Conservation (phyloP, 306 rosid genomes). For the Mimosa bimucronata region DNA sequence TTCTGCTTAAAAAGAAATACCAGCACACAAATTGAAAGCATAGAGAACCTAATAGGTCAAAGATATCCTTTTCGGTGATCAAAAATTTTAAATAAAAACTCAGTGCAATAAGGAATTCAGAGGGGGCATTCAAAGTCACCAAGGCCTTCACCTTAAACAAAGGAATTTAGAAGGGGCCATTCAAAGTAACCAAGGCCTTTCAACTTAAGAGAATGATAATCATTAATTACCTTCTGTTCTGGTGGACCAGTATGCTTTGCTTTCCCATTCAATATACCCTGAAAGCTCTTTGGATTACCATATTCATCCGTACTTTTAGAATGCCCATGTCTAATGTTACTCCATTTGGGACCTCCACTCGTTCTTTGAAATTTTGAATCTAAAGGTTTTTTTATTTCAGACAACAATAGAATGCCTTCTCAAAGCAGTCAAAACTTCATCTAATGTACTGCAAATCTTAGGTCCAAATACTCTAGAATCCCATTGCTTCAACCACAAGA, state of each 20-base stretch:
- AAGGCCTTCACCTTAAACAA: too few species aligned
- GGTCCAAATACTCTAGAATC: slow-evolving; percentile 89
- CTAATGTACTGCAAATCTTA: slow-evolving; percentile 80
- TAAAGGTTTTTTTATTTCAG: slow-evolving; percentile 62
- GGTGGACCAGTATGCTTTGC: slow-evolving; percentile 65
- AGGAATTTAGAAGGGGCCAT: too few species aligned
- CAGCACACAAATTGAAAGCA: neutral
- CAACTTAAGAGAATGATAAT: neutral
- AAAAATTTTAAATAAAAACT: neutral
- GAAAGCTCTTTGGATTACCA: slow-evolving; percentile 45
- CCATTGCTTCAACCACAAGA: slow-evolving; percentile 93
- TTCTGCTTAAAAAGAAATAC: neutral
- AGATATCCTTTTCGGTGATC: neutral
- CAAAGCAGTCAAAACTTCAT: slow-evolving; percentile 82
- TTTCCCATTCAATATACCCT: slow-evolving; percentile 58
- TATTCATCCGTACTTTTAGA: slow-evolving; percentile 47
- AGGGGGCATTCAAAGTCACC: too few species aligned
- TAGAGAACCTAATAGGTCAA: neutral
- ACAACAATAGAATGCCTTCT: slow-evolving; percentile 75
- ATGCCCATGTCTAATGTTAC: slow-evolving; percentile 44
- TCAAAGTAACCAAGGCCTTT: neutral
- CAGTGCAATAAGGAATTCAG: neutral
- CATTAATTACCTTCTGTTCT: slow-evolving; percentile 70
- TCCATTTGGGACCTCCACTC: slow-evolving; percentile 60
- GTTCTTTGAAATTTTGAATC: slow-evolving; percentile 55